Evolutionary conservation across 2,329 filamentous ascomycete genomes (phyloP).

Genomic region (Dactylellina cionopaga): DNA sequence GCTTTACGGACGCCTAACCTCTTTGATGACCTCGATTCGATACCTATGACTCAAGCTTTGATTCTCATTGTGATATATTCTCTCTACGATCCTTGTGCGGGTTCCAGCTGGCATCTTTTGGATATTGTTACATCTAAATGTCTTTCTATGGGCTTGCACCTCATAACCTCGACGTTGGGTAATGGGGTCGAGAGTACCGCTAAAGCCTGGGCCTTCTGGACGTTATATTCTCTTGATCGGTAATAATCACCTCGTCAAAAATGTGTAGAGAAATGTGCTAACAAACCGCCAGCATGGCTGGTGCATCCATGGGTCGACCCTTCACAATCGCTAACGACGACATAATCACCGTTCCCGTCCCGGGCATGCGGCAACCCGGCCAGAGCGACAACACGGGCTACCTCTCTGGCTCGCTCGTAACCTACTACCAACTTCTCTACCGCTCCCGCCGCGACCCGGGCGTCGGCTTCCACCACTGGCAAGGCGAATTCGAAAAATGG

Average conservation of each 20-base stretch:
- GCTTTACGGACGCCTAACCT: slow-evolving; percentile 24
- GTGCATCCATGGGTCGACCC: slow-evolving; percentile 43
- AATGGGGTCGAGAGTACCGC: slow-evolving; percentile 43
- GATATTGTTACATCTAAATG: slow-evolving; percentile 37
- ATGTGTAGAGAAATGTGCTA: background rate
- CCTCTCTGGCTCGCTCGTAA: slow-evolving; percentile 40
- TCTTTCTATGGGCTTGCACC: slow-evolving; percentile 40
- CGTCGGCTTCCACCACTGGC: slow-evolving; percentile 24
- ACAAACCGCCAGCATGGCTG: slow-evolving; percentile 26
- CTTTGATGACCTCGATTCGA: slow-evolving; percentile 31
- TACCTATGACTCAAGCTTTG: slow-evolving; percentile 39
- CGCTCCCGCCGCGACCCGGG: slow-evolving; percentile 39
- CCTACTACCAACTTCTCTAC: slow-evolving; percentile 38
- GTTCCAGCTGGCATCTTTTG: slow-evolving; percentile 48
- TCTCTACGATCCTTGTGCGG: slow-evolving; percentile 44
- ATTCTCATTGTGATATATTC: slow-evolving; percentile 49
- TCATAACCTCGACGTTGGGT: slow-evolving; percentile 37
- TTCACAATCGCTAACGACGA: slow-evolving; percentile 51
- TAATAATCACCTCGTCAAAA: background rate
- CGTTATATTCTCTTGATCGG: slow-evolving; percentile 49
- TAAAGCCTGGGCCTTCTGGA: slow-evolving; percentile 49
- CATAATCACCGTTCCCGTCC: slow-evolving; percentile 38
- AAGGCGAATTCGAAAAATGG: slow-evolving; percentile 22
- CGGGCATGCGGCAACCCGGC: slow-evolving; percentile 31
- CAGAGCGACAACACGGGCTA: slow-evolving; percentile 30